Conservation (phyloP, 1,284 basidiomycete species). For the Microbotryum violaceum region DNA sequence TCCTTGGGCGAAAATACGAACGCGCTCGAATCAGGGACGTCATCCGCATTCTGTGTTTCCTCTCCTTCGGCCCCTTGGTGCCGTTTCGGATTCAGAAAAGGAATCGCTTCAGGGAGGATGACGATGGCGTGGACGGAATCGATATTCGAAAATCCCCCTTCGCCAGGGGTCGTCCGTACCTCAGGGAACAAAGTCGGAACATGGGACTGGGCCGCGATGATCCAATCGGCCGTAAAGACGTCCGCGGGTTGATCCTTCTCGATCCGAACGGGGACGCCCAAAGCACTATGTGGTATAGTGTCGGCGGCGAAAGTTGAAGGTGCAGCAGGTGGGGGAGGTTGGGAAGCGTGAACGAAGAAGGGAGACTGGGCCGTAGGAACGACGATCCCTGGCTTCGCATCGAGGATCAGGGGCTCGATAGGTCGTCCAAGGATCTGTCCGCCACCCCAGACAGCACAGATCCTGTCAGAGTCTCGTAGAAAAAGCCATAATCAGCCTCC, state of each 20-base stretch:
- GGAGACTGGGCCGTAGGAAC: conserved; percentile 17
- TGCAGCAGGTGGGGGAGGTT: conserved; percentile 5
- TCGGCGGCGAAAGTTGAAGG: not conserved
- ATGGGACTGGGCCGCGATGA: conserved; percentile 47
- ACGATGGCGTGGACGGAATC: conserved; percentile 56
- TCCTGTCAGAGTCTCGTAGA: conserved; percentile 44
- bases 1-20: conserved; percentile 72
- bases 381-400: conserved; percentile 4
- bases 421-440: conserved; percentile 73
- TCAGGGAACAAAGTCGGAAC: conserved; percentile 45
- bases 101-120: conserved; percentile 52
- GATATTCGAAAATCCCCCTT: conserved; percentile 32
- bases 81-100: conserved; percentile 39
- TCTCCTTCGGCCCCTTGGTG: conserved; percentile 30
- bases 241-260: conserved; percentile 40
- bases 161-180: not conserved
- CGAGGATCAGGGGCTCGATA: conserved; percentile 45
- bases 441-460: conserved; percentile 72
- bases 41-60: conserved; percentile 27
- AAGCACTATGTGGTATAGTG: not conserved
- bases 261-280: conserved; percentile 27
- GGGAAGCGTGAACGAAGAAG: conserved; percentile 11
- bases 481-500: not conserved
- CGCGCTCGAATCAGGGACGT: conserved; percentile 41
- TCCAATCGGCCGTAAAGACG: conserved; percentile 44